Base-by-base conservation (phyloP, 805 yeast genomes). In the Suhomyces faveliae region DNA sequence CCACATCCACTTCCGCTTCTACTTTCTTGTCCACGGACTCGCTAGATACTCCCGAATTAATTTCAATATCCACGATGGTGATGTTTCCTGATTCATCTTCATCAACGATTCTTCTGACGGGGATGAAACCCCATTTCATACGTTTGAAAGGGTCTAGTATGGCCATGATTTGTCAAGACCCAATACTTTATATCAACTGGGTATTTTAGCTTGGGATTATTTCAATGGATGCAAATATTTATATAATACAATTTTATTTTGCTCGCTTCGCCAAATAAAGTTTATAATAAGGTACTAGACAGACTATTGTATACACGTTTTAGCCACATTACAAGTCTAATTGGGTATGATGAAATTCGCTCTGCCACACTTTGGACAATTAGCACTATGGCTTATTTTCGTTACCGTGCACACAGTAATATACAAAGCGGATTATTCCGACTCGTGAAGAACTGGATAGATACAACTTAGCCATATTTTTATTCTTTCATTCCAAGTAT, bases 111-210 rank as follows among this genome's bases (percentile, higher is more conserved):
- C 73, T 53, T 54, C 68, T 58, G 15, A 58, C 61, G 5, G 73
- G 73, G 13, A 68, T 40, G 21, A 68, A 60, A 3, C 73, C 73
- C 67, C 67, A 68, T 48, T 68, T 68, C 56, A 53, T 47, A 13
- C 51, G 48, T 30, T 43, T 41, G 25, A 46, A 29, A 17, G 44
- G 38, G 7, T 42, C 38, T 7, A 29, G 8, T 13, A 42, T 6
- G 6, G 10, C 4, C 44, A 42, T 42, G 7, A 6, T 17, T 33
- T 33, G 30, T 9, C 30, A 7, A 27, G 30, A n/a, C 15, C 15
- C 15, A n/a, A 27, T 13, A n/a, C 1, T n/a, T 5, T n/a, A 27
- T 5, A 15, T 27, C 15, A 27, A n/a, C 30, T n/a, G 9, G 30
- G 30, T 27, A 27, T 27, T n/a, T 27, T n/a, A 27, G 12, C 15